Base-by-base conservation (phyloP, 345 rosid species). In the thale cress (Arabidopsis thaliana) region DNA sequence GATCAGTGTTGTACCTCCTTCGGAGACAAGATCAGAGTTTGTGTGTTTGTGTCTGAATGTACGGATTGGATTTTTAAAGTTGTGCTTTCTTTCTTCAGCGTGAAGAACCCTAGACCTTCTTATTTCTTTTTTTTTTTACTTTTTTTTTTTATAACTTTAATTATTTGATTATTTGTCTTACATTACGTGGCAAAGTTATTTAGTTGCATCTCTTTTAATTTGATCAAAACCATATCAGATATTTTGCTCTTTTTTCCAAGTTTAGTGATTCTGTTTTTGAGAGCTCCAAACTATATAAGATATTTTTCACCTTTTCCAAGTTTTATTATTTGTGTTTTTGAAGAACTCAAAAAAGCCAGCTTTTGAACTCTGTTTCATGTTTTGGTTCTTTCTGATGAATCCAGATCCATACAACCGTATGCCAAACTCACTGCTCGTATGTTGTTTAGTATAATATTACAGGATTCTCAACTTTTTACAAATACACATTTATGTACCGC, bases 41-140 rank as follows among this genome's bases (percentile, higher is more conserved):
- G 25, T 40, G 33, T 50, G 67, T 50, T 46, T 48, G 33, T 36
- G 16, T 64, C 9, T 8, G 13, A 33, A 62, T 16, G 25, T 64
- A 64, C 45, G 28, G 71, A 55, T 45, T 45, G n/a, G 14, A 9
- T 41, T 34, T 32, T 34, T 32, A 8, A 30, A 33, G 6, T 34
- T 7, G 2, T 2, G 6, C 4, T 53, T 73, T 23, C 71, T 73
- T 63, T 23, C 71, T 73, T 63, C 24, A 44, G 45, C 45, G 20
- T 41, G 64, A 73, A 55, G 77, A 73, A 44, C 57, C 63, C 71
- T 68, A 53, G n/a, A 50, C 22, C n/a, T 42, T 69, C 5, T 68
- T 28, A 41, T 4, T 68, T 30, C 25, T 30, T 63, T 69, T 42
- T 42, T 6, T 42, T 12, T 45, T 45, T 22, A 8, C 7, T 45